Evolutionary conservation across 2,329 filamentous ascomycete species (phyloP).

Genomic region (Macroventuria anomochaeta): DNA sequence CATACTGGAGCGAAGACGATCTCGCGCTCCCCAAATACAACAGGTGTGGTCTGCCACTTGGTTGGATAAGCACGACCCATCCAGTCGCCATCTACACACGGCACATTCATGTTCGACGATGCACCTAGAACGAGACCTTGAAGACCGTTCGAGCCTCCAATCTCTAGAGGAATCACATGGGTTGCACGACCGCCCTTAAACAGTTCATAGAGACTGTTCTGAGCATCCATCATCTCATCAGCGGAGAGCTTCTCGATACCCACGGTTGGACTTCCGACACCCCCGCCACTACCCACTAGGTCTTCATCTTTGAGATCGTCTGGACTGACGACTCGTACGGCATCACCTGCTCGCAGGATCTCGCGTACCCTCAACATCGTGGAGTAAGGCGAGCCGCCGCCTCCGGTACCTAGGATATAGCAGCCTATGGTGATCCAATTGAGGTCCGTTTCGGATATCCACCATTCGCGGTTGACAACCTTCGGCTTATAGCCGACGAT

Average conservation of each 20-base stretch:
- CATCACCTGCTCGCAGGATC: constrained; percentile 50
- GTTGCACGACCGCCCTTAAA: constrained; percentile 43
- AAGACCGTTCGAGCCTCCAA: constrained; percentile 57
- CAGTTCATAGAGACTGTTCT: constrained; percentile 44
- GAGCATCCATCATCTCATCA: constrained; percentile 52
- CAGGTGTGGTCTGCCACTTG: constrained; percentile 53
- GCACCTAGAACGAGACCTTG: constrained; percentile 49
- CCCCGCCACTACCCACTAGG: constrained; percentile 55
- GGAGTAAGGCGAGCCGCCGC: constrained; percentile 56
- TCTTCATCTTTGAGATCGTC: constrained; percentile 54
- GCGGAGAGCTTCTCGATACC: constrained; percentile 53
- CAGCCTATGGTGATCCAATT: constrained; percentile 56
- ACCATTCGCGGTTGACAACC: constrained; percentile 51
- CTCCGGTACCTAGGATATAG: constrained; percentile 58
- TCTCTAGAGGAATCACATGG: constrained; percentile 52
- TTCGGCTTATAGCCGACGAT: constrained; percentile 51
- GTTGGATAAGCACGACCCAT: constrained; percentile 59
- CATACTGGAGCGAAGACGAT: constrained; percentile 50
- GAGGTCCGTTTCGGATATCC: constrained; percentile 54
- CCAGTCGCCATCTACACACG: constrained; percentile 56
- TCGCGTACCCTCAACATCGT: constrained; percentile 53
- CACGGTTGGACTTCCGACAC: constrained; percentile 54
- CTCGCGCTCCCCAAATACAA: constrained; percentile 51
- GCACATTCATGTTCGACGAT: constrained; percentile 50
- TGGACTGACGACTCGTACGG: constrained; percentile 51